phyloP scores from a whole-genome alignment of 2,329 filamentous ascomycete species.

The Claviceps sp. region DNA sequence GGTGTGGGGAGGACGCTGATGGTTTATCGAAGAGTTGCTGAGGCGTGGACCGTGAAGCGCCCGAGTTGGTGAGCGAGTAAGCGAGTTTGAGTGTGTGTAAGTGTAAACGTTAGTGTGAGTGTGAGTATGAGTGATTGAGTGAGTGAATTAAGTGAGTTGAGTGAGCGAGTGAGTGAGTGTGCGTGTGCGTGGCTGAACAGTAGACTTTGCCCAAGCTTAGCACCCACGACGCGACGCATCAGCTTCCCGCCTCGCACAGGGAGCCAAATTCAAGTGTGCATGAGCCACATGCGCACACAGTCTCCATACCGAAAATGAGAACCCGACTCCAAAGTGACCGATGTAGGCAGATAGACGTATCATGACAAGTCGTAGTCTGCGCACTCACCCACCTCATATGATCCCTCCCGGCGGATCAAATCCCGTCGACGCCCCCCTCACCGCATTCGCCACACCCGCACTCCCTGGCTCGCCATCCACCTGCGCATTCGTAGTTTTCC shows the following conservation, averaged over 20 bases:
- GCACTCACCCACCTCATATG: conserved; percentile 25
- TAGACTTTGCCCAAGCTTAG: too few species aligned
- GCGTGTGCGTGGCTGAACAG: too few species aligned
- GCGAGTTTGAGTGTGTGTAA: neutral
- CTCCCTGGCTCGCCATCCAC: conserved; percentile 41
- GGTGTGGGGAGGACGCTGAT: neutral
- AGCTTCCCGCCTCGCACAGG: too few species aligned
- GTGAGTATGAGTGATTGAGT: neutral
- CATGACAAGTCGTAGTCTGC: too few species aligned
- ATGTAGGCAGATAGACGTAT: too few species aligned
- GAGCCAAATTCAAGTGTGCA: too few species aligned
- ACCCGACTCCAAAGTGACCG: too few species aligned
- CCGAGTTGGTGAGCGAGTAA: neutral
- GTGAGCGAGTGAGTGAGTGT: neutral
- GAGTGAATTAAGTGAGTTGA: neutral
- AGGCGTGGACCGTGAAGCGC: neutral
- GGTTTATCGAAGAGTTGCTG: neutral
- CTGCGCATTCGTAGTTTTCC: conserved; percentile 47
- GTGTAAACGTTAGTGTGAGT: neutral
- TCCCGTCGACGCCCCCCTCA: conserved; percentile 29
- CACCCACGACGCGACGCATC: too few species aligned
- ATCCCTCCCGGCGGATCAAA: conserved; percentile 49
- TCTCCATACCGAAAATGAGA: too few species aligned
- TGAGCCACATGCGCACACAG: too few species aligned
- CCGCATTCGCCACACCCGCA: conserved; percentile 34